Percentiles rank a stretch among this genome's conserved stretches.
phyloP scores from a whole-genome alignment of 2,329 filamentous ascomycete genomes.

The Diaporthe humulicola region DNA sequence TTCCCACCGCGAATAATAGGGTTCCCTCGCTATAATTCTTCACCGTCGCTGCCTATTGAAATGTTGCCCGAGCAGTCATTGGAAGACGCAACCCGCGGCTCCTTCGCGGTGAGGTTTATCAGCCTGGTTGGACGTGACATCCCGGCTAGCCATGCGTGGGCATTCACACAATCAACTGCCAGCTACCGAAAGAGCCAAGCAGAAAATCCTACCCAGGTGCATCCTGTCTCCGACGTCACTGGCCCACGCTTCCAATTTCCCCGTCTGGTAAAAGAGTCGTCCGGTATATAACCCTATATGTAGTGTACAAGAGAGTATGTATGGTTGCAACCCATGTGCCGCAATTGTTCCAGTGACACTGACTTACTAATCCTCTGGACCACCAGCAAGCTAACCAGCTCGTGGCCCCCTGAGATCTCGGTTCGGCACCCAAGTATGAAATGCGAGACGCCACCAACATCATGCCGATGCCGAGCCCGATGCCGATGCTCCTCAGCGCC shows the following conservation, averaged over 20 bases:
- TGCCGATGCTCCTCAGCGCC: neutral
- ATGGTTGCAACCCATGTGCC: neutral
- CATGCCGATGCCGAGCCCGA: constrained; percentile 12
- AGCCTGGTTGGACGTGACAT: neutral
- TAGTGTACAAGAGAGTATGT: too few species aligned
- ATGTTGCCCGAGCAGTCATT: neutral
- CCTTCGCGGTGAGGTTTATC: neutral
- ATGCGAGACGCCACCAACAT: neutral
- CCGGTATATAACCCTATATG: neutral
- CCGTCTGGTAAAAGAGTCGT: neutral
- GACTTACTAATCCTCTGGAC: neutral
- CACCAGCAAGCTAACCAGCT: neutral
- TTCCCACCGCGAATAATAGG: neutral
- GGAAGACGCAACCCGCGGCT: too few species aligned
- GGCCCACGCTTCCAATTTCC: neutral
- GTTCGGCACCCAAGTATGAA: constrained; percentile 1
- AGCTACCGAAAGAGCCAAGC: too few species aligned
- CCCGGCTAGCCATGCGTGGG: constrained; percentile 9
- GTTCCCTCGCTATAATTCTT: neutral
- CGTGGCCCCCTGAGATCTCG: neutral
- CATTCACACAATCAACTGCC: neutral
- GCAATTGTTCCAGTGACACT: neutral
- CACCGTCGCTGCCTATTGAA: neutral
- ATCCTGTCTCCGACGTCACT: neutral
- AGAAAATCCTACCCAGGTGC: neutral